Conservation (phyloP, 2,329 filamentous ascomycete genomes). For the Nothopassalora personata region DNA sequence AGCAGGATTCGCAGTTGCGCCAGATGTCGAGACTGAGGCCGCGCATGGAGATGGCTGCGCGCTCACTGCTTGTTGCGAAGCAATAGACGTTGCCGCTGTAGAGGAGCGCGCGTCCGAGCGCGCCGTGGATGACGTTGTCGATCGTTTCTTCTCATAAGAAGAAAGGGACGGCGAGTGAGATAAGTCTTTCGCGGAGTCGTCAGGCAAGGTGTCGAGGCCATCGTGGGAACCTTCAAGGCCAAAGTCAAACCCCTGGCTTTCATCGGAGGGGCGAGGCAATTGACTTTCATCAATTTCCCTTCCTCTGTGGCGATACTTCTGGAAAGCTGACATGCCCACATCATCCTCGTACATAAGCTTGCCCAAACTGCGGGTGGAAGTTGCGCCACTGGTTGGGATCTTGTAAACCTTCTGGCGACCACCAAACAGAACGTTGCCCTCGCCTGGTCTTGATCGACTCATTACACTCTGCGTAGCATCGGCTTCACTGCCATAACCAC, state of each 20-base stretch:
- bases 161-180: conserved; percentile 51
- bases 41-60: conserved; percentile 34
- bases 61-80: conserved; percentile 57
- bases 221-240: conserved; percentile 36
- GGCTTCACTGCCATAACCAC: conserved; percentile 60
- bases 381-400: conserved; percentile 53
- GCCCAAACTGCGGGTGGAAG: conserved; percentile 50
- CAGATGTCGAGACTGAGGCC: conserved; percentile 18
- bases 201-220: conserved; percentile 38
- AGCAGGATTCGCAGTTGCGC: conserved; percentile 26
- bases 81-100: conserved; percentile 80
- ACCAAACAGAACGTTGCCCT: conserved; percentile 90
- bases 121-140: conserved; percentile 75
- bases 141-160: conserved; percentile 68
- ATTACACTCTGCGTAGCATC: conserved; percentile 68
- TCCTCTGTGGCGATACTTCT: conserved; percentile 60
- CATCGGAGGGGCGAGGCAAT: conserved; percentile 21
- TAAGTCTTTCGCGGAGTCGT: conserved; percentile 39
- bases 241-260: conserved; percentile 31
- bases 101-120: conserved; percentile 68
- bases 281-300: conserved; percentile 47
- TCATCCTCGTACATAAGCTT: conserved; percentile 81
- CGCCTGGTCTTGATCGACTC: conserved; percentile 71
- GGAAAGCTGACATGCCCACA: conserved; percentile 75
- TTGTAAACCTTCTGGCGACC: conserved; percentile 94